Evolutionary conservation across 2,329 filamentous ascomycete genomes (phyloP).

Genomic region (Podosphaera fusca): DNA sequence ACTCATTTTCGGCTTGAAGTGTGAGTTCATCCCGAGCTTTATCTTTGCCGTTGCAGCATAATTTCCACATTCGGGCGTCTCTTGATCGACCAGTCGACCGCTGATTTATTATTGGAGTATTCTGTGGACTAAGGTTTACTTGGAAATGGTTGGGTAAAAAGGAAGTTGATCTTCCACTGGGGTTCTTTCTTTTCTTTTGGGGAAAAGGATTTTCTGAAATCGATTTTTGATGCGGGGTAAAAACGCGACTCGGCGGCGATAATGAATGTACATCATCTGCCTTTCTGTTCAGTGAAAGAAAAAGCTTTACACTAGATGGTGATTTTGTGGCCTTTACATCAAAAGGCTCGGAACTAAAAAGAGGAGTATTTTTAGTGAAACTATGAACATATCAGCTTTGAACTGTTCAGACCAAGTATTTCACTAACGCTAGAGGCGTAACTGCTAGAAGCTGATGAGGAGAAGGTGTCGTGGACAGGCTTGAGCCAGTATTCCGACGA

Average conservation of each 20-base stretch:
- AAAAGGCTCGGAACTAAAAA: conserved; percentile 14
- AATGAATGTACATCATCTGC: conserved; percentile 58
- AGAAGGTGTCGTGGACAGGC: conserved; percentile 27
- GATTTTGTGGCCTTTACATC: conserved; percentile 7
- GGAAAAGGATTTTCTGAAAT: conserved; percentile 21
- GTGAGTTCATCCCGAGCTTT: conserved; percentile 59
- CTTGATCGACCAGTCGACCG: conserved; percentile 52
- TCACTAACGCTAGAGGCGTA: conserved; percentile 23
- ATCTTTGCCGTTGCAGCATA: conserved; percentile 61
- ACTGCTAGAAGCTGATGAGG: conserved; percentile 12
- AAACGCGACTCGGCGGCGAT: conserved; percentile 38
- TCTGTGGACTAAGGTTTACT: conserved; percentile 25
- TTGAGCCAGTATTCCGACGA: conserved; percentile 28
- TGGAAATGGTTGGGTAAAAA: conserved; percentile 29
- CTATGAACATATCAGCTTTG: conserved; percentile 4
- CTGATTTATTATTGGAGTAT: conserved; percentile 21
- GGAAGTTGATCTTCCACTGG: conserved; percentile 52
- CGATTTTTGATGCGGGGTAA: conserved; percentile 24
- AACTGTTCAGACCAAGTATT: neutral
- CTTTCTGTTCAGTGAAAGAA: conserved; percentile 70
- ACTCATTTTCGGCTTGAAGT: conserved; percentile 59
- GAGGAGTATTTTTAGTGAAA: conserved; percentile 8
- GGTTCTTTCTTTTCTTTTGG: conserved; percentile 23
- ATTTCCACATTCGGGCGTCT: conserved; percentile 77
- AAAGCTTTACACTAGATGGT: conserved; percentile 38